Evolutionary conservation across 805 yeast genomes (phyloP).

Genomic region (Candida argentea): DNA sequence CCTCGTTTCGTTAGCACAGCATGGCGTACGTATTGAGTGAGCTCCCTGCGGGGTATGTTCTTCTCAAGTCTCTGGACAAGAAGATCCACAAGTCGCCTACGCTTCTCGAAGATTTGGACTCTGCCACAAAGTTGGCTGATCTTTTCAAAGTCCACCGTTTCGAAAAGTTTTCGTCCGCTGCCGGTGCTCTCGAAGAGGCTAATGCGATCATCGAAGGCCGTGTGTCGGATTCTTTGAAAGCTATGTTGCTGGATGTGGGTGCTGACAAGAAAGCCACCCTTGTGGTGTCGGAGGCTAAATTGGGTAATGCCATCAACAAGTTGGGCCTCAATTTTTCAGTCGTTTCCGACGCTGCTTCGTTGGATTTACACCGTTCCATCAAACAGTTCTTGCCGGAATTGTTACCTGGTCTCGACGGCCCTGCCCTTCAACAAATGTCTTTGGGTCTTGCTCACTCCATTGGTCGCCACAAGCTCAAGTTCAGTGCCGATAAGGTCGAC

Average conservation of each 20-base stretch:
- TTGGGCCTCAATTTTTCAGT: constrained; percentile 80
- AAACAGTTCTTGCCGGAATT: constrained; percentile 90
- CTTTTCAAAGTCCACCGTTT: constrained; percentile 93
- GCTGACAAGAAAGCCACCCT: constrained; percentile 77
- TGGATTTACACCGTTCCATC: constrained; percentile 91
- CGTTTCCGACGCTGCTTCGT: constrained; percentile 89
- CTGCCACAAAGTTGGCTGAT: constrained; percentile 75
- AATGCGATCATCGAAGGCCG: constrained; percentile 87
- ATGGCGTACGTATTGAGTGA: constrained; percentile 92
- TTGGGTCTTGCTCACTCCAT: constrained; percentile 97
- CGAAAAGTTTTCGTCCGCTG: constrained; percentile 89
- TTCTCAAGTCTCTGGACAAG: constrained; percentile 94
- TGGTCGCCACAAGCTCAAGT: constrained; percentile 96
- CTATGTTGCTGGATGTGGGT: constrained; percentile 64
- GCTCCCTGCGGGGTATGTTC: constrained; percentile 98
- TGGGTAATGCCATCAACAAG: constrained; percentile 94
- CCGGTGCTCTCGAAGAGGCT: constrained; percentile 93
- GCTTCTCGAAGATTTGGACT: constrained; percentile 65
- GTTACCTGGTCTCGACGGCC: constrained; percentile 84
- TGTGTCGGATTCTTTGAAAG: constrained; percentile 76
- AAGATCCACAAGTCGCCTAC: constrained; percentile 81
- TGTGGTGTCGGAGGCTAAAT: constrained; percentile 89
- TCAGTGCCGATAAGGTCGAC: constrained; percentile 96
- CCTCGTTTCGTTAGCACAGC: too few relatives aligned
- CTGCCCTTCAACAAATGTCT: constrained; percentile 86